These are phyloP conservation scores for Saccharomycopsis sp. DNA, from an alignment of 805 yeast genomes.

Conservation along the genomic window DNA sequence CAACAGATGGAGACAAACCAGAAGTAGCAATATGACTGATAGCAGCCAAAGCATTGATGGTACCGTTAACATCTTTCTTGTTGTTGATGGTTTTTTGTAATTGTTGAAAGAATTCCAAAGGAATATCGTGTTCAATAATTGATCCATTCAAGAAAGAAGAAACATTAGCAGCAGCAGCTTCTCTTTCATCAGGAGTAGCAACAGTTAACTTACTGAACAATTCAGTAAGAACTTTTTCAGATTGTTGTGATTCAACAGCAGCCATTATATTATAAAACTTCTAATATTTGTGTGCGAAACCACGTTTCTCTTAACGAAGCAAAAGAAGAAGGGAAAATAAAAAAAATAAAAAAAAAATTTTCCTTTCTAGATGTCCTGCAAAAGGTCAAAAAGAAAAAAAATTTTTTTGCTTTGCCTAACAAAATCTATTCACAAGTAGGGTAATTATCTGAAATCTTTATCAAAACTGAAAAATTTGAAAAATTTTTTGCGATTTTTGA, in stretches of 20 bases:
- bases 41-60: constrained; percentile 79
- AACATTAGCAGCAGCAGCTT: constrained; percentile 80
- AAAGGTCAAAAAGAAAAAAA: not conserved
- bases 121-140: constrained; percentile 97
- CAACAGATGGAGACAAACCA: constrained; percentile 83
- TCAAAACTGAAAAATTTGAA: not conserved
- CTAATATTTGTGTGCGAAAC: too few relatives aligned
- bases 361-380: not conserved
- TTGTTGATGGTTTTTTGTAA: constrained; percentile 68
- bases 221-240: constrained; percentile 77
- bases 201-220: constrained; percentile 88
- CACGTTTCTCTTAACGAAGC: not conserved
- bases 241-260: constrained; percentile 33
- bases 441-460: not conserved
- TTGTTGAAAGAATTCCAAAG: constrained; percentile 76
- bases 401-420: too few relatives aligned
- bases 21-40: constrained; percentile 77
- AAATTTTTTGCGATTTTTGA: too few relatives aligned
- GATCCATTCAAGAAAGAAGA: constrained; percentile 93
- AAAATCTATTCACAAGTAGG: too few relatives aligned
- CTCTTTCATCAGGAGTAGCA: constrained; percentile 78
- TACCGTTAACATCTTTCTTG: constrained; percentile 64
- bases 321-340: not conserved
- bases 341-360: not conserved
- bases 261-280: too few relatives aligned